Conservation (phyloP, 148 eudicot species). For the Camellia sinensis region DNA sequence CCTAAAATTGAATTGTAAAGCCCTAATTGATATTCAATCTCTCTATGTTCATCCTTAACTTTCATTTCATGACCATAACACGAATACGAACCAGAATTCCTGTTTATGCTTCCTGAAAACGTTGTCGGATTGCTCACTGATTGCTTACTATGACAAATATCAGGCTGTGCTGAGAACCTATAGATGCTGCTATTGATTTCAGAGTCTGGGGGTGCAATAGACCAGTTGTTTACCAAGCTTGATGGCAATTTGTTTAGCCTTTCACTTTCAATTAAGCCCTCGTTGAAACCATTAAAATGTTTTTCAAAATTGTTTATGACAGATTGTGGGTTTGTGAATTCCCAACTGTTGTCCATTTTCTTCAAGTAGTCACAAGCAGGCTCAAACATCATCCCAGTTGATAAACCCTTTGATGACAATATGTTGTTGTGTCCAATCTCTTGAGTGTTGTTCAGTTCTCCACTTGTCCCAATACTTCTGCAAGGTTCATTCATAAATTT, state of each 20-base stretch:
- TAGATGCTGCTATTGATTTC: neutral
- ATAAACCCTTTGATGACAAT: conserved; percentile 10
- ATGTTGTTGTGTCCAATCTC: conserved; percentile 18
- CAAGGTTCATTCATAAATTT: neutral
- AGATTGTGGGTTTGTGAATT: conserved; percentile 16
- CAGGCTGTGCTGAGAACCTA: neutral
- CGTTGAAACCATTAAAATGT: conserved; percentile 11
- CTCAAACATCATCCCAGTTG: conserved; percentile 21
- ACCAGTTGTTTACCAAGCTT: conserved; percentile 17
- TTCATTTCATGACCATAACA: conserved; percentile 11
- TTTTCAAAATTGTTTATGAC: conserved; percentile 13
- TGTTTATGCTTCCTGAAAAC: neutral
- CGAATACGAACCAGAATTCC: neutral
- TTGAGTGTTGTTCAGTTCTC: conserved; percentile 16
- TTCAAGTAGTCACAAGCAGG: conserved; percentile 27
- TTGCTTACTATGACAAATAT: conserved; percentile 4
- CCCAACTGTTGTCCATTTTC: conserved; percentile 34
- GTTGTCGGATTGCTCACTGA: neutral
- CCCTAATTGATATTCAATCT: conserved; percentile 14
- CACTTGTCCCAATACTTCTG: conserved; percentile 14
- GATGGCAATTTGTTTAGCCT: conserved; percentile 23
- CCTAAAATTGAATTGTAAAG: neutral
- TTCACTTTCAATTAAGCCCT: conserved; percentile 10
- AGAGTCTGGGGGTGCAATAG: conserved; percentile 17
- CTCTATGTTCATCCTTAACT: conserved; percentile 18